These are phyloP conservation scores for Albatrellus ellisii DNA, from an alignment of 768 basidiomycete genomes.

Conservation along the genomic window DNA sequence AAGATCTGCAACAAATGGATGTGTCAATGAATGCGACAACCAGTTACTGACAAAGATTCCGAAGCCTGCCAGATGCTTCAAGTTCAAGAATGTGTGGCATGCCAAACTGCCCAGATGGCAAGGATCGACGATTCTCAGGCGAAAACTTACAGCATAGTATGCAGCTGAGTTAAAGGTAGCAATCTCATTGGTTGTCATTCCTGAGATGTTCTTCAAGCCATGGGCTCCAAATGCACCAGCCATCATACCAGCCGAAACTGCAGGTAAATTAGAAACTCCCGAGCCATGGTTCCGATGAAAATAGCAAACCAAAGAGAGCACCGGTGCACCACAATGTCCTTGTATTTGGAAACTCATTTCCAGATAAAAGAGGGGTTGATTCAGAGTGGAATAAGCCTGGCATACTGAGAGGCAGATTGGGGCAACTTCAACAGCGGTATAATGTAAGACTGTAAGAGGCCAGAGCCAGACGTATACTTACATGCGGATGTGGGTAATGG, in stretches of 20 bases:
- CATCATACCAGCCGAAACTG: conserved; percentile 38
- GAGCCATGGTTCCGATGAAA: neutral
- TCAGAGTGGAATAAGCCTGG: neutral
- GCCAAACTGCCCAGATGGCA: too few species aligned
- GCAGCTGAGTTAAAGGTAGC: conserved; percentile 52
- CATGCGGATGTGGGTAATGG: too few species aligned
- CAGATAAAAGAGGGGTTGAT: neutral
- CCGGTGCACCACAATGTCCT: conserved; percentile 12
- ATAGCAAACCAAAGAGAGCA: conserved; percentile 5
- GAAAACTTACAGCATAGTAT: conserved; percentile 43
- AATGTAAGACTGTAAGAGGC: too few species aligned
- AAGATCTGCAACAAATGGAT: conserved; percentile 30
- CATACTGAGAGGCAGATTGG: neutral
- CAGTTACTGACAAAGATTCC: too few species aligned
- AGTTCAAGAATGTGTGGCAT: too few species aligned
- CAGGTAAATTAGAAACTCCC: neutral
- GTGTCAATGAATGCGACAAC: neutral
- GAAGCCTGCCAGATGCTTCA: too few species aligned
- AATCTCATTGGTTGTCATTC: conserved; percentile 37
- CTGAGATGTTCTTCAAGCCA: conserved; percentile 33
- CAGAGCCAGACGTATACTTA: too few species aligned
- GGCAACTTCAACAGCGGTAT: neutral
- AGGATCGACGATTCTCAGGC: neutral
- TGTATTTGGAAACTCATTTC: neutral
- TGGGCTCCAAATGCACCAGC: conserved; percentile 63